Base-by-base conservation (phyloP, 352 stramenopile genomes). In the Globisporangium recalcitrans region DNA sequence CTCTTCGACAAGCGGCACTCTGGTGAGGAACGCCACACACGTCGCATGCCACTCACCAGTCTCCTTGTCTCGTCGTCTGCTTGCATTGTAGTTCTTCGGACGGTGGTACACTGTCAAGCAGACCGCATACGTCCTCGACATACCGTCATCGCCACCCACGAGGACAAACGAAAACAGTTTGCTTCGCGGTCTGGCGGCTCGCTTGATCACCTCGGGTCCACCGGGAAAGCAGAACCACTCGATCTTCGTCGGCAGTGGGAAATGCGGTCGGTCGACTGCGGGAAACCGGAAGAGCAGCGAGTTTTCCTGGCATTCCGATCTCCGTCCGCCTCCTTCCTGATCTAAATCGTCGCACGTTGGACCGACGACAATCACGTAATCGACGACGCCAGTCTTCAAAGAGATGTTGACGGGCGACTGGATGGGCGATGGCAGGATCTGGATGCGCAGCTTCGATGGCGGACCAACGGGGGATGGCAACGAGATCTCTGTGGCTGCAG, bases 181-280 rank as follows among this genome's bases (percentile, higher is more conserved):
- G 19, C 73, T 80, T 19, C 61, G 60, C 0, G 86, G 86, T 13
- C 80, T 64, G 21, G 73, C 36, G 11, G 57, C 34, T 65, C 89
- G 75, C 13, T 66, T 64, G 5, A 90, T 56, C 26, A 87, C 68
- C 68, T 95, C 81, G 0, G 78, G 72, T 7, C 86, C 86, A 24
- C 71, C 72, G 1, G 86, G 85, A 48, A 93, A 93, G 59, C 86
- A 95, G 65, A 95, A 95, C 85, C 86, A 95, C 65, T 95, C 86
- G 52, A 95, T 86, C 68, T 95, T 95, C 1, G 84, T 95, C 1
- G 86, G 86, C 21, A 93, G 55, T 6, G 84, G 77, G 62, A 91
- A 93, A 19, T 79, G 64, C 5, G 54, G 70, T 7, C 80, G 72
- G 60, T 93, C 82, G 1, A 57, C 63, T 0, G 22, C 32, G n/a